Conservation (phyloP, 163 green algal species). For the Coccomyxa subellipsoidea region DNA sequence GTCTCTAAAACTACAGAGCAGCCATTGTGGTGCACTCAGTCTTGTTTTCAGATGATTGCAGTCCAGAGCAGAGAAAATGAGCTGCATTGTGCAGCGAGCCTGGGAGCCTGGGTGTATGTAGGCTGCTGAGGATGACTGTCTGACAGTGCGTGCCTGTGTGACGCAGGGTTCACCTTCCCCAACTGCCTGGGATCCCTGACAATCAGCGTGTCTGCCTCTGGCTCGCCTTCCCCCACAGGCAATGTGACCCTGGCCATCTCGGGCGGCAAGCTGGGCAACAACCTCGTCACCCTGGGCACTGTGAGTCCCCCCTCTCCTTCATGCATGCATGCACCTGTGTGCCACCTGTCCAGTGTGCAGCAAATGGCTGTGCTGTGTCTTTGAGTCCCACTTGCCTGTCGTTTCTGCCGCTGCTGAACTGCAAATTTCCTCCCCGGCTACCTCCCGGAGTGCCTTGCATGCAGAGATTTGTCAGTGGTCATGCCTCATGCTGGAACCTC, state of each 20-base stretch:
- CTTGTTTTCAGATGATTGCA: too few species aligned
- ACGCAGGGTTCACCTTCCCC: slow-evolving; percentile 1
- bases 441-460: too few species aligned
- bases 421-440: too few species aligned
- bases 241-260: neutral
- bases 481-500: too few species aligned
- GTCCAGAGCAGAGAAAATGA: neutral
- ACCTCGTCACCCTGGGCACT: neutral
- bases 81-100: neutral
- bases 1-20: too few species aligned
- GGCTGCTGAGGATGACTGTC: too few species aligned
- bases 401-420: too few species aligned
- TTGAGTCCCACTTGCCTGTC: too few species aligned
- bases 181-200: neutral
- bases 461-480: too few species aligned
- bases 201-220: neutral
- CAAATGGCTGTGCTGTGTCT: too few species aligned
- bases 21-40: too few species aligned
- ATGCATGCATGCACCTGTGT: neutral
- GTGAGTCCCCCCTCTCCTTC: neutral
- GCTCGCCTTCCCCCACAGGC: neutral
- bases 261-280: neutral
- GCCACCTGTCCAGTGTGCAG: too few species aligned
- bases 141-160: neutral
- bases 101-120: neutral